Percentiles rank a stretch among this genome's conserved stretches.
phyloP scores from a whole-genome alignment of 805 yeast genomes.

The Teunomyces lycoperdinae region DNA sequence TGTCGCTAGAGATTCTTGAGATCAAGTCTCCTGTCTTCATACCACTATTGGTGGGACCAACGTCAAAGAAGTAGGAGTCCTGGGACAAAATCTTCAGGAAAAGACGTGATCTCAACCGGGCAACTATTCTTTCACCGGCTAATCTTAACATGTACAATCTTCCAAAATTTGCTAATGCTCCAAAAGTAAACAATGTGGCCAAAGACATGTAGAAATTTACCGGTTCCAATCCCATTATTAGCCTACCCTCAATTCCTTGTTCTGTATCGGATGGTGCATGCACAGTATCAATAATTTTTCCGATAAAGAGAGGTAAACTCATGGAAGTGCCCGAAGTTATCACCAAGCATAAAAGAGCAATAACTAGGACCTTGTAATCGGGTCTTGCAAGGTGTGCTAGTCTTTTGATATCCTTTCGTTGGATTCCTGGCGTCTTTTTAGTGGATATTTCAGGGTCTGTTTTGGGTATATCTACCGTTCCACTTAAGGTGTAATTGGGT shows the following conservation, averaged over 20 bases:
- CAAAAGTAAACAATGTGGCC: slow-evolving; percentile 62
- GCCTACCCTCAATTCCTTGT: neutral
- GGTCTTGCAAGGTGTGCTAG: slow-evolving; percentile 17
- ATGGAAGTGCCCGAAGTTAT: slow-evolving; percentile 77
- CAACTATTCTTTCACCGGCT: slow-evolving; percentile 85
- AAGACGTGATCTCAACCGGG: slow-evolving; percentile 74
- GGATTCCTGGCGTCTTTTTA: neutral
- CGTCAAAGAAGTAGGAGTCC: slow-evolving; percentile 86
- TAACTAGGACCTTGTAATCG: slow-evolving; percentile 9
- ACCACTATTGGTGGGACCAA: slow-evolving; percentile 49
- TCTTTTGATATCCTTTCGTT: slow-evolving; percentile 17
- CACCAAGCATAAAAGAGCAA: slow-evolving; percentile 64
- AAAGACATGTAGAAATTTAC: slow-evolving; percentile 62
- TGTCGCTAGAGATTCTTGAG: slow-evolving; percentile 82
- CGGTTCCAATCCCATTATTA: slow-evolving; percentile 55
- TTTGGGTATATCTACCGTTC: no score
- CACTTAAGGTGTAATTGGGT: no score
- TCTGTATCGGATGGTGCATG: slow-evolving; percentile 23
- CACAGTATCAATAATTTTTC: slow-evolving; percentile 78
- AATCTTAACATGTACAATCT: slow-evolving; percentile 71
- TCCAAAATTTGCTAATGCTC: slow-evolving; percentile 78
- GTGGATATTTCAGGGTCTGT: neutral
- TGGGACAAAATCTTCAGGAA: slow-evolving; percentile 76
- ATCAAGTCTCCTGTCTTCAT: slow-evolving; percentile 87
- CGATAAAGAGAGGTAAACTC: slow-evolving; percentile 79